phyloP scores from a whole-genome alignment of 192 early-diverging fungal species.

The Podila verticillata region DNA sequence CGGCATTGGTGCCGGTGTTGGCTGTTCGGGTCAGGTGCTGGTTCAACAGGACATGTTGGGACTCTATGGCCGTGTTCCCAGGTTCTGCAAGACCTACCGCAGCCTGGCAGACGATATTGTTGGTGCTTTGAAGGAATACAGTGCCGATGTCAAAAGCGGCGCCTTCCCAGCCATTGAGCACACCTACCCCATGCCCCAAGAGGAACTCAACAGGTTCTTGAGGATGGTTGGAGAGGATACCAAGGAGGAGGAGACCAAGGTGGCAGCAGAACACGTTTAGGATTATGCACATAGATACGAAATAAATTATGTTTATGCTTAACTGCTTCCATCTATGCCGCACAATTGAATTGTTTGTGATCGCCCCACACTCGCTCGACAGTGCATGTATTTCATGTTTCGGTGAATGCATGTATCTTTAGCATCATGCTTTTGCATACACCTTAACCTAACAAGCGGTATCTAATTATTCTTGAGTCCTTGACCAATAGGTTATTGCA shows the following conservation, averaged over 20 bases:
- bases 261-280: constrained; percentile 6
- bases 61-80: constrained; percentile 88
- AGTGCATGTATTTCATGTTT: too few relatives aligned
- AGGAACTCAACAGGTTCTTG: constrained; percentile 61
- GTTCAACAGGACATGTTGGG: constrained; percentile 94
- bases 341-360: not conserved
- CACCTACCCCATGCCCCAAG: constrained; percentile 80
- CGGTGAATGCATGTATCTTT: too few relatives aligned
- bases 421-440: too few relatives aligned
- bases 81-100: constrained; percentile 91
- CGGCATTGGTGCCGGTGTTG: constrained; percentile 94
- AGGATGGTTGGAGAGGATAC: constrained; percentile 19
- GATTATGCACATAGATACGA: not conserved
- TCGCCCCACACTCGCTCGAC: not conserved
- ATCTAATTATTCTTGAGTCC: too few relatives aligned
- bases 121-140: constrained; percentile 77
- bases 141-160: constrained; percentile 77
- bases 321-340: not conserved
- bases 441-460: too few relatives aligned
- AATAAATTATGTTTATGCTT: not conserved
- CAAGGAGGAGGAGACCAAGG: constrained; percentile 6
- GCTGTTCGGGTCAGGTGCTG: constrained; percentile 93
- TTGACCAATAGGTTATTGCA: too few relatives aligned
- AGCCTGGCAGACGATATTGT: constrained; percentile 78
- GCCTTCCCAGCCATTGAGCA: constrained; percentile 83